Evolutionary conservation across 257 asterid genomes (phyloP).

Genomic region (Solanum etuberosum): DNA sequence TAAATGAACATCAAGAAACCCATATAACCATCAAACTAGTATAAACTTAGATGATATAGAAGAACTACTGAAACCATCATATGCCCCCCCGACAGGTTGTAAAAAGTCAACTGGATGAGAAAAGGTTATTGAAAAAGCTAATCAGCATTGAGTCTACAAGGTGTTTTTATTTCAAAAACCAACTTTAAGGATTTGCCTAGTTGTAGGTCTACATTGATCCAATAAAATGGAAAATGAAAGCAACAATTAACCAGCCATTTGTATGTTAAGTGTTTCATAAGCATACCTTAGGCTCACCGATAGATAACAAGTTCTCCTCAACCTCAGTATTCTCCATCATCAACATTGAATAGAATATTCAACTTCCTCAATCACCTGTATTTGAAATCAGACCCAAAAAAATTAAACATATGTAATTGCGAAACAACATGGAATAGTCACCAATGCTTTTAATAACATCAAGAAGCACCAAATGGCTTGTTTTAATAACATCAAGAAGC

Average conservation of each 20-base stretch:
- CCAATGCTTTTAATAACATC: background rate
- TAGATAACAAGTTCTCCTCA: constrained; percentile 60
- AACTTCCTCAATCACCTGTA: constrained; percentile 27
- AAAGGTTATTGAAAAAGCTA: background rate
- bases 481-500: background rate
- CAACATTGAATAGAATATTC: constrained; percentile 1
- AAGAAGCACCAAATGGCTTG: too few species aligned
- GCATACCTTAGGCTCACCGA: constrained; percentile 91
- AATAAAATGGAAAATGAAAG: background rate
- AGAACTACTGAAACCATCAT: background rate
- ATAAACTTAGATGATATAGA: background rate
- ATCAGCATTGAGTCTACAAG: background rate
- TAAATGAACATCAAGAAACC: background rate
- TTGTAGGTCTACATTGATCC: background rate
- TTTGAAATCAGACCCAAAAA: background rate
- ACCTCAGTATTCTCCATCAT: constrained; percentile 65
- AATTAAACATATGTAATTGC: background rate
- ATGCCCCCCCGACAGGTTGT: background rate
- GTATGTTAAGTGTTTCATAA: background rate
- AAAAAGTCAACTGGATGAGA: background rate
- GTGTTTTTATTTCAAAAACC: background rate
- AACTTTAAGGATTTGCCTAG: background rate
- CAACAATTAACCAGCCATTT: background rate
- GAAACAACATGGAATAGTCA: background rate
- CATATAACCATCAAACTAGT: background rate